phyloP scores from a whole-genome alignment of 2,329 filamentous ascomycete genomes.

The Malbranchea zuffiana region DNA sequence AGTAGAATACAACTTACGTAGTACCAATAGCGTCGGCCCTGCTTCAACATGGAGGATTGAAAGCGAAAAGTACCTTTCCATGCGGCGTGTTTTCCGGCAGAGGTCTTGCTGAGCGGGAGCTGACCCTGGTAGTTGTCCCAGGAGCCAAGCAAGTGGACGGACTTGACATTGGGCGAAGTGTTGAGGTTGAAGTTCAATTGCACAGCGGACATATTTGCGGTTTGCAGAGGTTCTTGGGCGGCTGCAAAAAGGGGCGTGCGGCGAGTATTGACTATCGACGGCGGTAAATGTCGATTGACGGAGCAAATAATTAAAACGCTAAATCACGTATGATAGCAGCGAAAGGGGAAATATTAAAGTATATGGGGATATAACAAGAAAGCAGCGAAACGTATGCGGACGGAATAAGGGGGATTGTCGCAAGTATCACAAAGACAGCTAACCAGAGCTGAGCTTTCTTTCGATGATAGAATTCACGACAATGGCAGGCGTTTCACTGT shows the following conservation, averaged over 20 bases:
- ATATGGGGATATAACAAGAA: constrained; percentile 2
- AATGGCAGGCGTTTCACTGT: too few species aligned
- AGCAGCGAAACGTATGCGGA: too few species aligned
- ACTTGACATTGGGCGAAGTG: constrained; percentile 93
- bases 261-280: too few species aligned
- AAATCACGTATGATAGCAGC: too few species aligned
- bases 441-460: constrained; percentile 5
- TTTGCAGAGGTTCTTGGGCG: too few species aligned
- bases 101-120: constrained; percentile 84
- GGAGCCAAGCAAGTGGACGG: constrained; percentile 90
- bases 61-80: constrained; percentile 98
- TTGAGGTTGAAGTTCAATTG: constrained; percentile 93
- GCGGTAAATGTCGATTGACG: too few species aligned
- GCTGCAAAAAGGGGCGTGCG: too few species aligned
- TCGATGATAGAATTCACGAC: too few species aligned
- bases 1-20: constrained; percentile 48
- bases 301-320: too few species aligned
- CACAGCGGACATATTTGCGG: constrained; percentile 60
- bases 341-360: constrained; percentile 3
- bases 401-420: not conserved
- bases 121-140: constrained; percentile 97
- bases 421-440: not conserved
- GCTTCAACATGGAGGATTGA: constrained; percentile 71
- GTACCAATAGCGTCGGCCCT: constrained; percentile 97
- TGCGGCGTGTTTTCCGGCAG: constrained; percentile 71